Base-by-base conservation (phyloP, 805 yeast genomes). In the Starmerella roubikii region DNA sequence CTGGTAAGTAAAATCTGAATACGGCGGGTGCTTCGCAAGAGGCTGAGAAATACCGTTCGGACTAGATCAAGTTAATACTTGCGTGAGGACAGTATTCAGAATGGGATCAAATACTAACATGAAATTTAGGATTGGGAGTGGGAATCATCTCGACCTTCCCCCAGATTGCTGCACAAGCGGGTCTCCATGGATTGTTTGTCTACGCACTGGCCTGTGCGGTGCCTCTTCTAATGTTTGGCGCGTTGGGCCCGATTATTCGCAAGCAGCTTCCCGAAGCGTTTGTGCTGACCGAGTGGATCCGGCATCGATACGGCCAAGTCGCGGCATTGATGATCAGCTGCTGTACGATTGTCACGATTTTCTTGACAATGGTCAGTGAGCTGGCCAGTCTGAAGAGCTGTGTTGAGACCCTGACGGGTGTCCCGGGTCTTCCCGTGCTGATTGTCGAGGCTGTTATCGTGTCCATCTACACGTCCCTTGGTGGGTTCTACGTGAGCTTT, bases 241-340 rank as follows among this genome's bases (percentile, higher is more conserved):
- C 72, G 37, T 60, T 81, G 44, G 95, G 95, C 1, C 95, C 96
- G 1, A 55, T 75, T 10, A 77, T 86, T 43, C 67, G 94, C 47
- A 71, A 64, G 44, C 70, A 71, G 48, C 81, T 93, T 50, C 96
- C 96, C 0, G 74, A 81, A 8, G 96, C 96, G 3, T 86, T 86
- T 57, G 85, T 86, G 26, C 63, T 86, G 49, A 83, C 94, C 4
- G 94, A 86, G 56, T 86, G 96, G 96, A 86, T 83, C n/a, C 71
- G 82, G 53, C 72, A 72, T 31, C 65, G 95, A 48, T 86, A 69
- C 54, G 96, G 95, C 3, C 54, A 66, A 3, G 59, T 78, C n/a
- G 66, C 93, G 3, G 79, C 82, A 1, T 62, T 83, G 48, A 82
- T 82, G 50, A 60, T 86, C 34, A 76, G 93, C 13, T 74, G 74